Base-by-base conservation (phyloP, 1,139 yeast species). In the Pneumocystis murina region DNA sequence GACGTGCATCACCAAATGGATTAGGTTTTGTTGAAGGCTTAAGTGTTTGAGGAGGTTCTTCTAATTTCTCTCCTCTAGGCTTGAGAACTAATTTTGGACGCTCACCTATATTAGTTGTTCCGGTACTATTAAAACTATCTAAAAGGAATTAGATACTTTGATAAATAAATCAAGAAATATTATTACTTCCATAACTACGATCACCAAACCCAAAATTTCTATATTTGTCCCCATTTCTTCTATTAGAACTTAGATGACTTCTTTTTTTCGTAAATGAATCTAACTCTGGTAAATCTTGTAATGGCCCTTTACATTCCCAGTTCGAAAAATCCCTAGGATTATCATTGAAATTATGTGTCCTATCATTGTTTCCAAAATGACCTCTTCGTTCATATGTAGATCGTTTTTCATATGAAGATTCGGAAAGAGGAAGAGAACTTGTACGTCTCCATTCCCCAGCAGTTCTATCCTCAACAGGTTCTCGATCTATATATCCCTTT, bases 1-100 rank as follows among this genome's bases (percentile, higher is more conserved):
- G 78, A 67, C 73, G 73, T 60, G 78, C 78, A 1, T 71, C 68
- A 2, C 78, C 78, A 65, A 75, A 76, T 39, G 68, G 75, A 65
- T 62, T 73, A 61, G 64, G 41, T 62, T 69, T 68, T 28, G 60
- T 59, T 24, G 61, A 60, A 5, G 64, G 28, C 20, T 58, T 38
- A 12, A 16, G 39, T 12, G 39, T 40, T 28, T 40, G 39, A 30
- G 60, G 16, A 24, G 39, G 39, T 3, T 58, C 60, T 38, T 58
- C 39, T 12, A 30, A 12, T 17, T 12, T 38, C 30, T 58, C 60
- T 8, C 39, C 60, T 24, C 60, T 38, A 28, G 60, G 43, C 30
- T 38, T 58, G 28, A 58, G 43, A 30, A 48, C 55, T 24, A 48
- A 16, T 24, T 48, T 48, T 24, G 55, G 55, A 10, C 55, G 55